Evolutionary conservation across 345 rosid species (phyloP).

Genomic region (Moringa oleifera): DNA sequence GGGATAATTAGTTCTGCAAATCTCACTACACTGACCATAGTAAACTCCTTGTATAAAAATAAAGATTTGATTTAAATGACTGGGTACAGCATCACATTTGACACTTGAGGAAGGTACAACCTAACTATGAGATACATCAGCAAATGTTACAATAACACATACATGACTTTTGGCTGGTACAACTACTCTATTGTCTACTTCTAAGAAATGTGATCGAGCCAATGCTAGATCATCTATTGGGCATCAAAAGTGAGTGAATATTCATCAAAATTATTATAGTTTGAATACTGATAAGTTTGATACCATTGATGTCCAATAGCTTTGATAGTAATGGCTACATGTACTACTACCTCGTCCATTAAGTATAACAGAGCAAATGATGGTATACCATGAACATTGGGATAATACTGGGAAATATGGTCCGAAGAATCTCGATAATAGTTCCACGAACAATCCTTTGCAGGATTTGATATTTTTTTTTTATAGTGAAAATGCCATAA

Average conservation of each 20-base stretch:
- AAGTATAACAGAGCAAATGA: slow-evolving; percentile 13
- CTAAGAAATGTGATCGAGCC: neutral
- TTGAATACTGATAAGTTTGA: too few species aligned
- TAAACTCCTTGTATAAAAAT: slow-evolving; percentile 1
- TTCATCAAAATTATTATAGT: too few species aligned
- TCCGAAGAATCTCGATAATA: slow-evolving; percentile 10
- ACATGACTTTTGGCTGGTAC: slow-evolving; percentile 12
- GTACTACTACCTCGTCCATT: slow-evolving; percentile 4
- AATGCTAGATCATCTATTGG: slow-evolving; percentile 1
- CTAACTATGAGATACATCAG: too few species aligned
- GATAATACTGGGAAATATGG: slow-evolving; percentile 16
- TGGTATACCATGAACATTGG: slow-evolving; percentile 18
- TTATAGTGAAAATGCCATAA: slow-evolving; percentile 9
- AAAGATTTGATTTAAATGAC: slow-evolving; percentile 8
- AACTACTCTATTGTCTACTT: too few species aligned
- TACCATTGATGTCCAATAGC: too few species aligned
- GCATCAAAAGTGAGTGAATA: too few species aligned
- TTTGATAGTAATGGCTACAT: neutral
- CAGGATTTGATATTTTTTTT: slow-evolving; percentile 9
- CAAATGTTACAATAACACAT: too few species aligned
- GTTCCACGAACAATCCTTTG: slow-evolving; percentile 7
- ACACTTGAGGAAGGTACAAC: too few species aligned
- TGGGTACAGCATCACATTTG: too few species aligned
- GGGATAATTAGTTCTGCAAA: too few species aligned
- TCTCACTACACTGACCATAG: too few species aligned